phyloP scores from a whole-genome alignment of 805 yeast genomes.

The Vanderwaltozyma yarrowii region DNA sequence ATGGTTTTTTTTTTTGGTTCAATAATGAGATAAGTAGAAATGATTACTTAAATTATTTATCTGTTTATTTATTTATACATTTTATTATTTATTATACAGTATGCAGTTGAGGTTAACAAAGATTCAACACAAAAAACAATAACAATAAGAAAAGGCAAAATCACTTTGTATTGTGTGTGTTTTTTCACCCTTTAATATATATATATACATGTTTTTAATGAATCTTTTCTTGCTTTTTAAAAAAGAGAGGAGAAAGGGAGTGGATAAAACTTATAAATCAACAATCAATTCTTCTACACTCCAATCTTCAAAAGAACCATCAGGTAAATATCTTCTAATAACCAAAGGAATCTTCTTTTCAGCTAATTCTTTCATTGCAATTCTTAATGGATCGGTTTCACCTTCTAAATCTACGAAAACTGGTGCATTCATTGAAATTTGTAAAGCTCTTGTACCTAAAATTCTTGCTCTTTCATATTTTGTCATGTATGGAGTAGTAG shows the following conservation, averaged over 20 bases:
- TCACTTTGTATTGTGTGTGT: no score
- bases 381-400: slow-evolving; percentile 96
- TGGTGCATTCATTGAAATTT: slow-evolving; percentile 97
- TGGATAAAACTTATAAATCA: slow-evolving; percentile 46
- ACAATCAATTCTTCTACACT: slow-evolving; percentile 95
- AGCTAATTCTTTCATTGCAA: slow-evolving; percentile 92
- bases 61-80: no score
- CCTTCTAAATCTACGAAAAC: slow-evolving; percentile 97
- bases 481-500: slow-evolving; percentile 98
- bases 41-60: no score
- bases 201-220: no score
- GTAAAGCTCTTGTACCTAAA: slow-evolving; percentile 94
- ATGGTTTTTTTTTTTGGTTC: no score
- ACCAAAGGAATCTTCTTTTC: slow-evolving; percentile 94
- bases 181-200: no score
- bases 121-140: no score
- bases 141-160: no score
- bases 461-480: slow-evolving; percentile 97
- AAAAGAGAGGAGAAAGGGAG: no score
- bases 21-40: no score
- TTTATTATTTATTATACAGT: background rate
- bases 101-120: background rate
- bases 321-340: slow-evolving; percentile 92
- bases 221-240: slow-evolving; percentile 1
- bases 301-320: slow-evolving; percentile 97